A percentile compares a stretch with the other conserved stretches of the same genome.
These are phyloP conservation scores for Sambucus nigra DNA, from an alignment of 129 eudicot genomes.

Conservation along the genomic window DNA sequence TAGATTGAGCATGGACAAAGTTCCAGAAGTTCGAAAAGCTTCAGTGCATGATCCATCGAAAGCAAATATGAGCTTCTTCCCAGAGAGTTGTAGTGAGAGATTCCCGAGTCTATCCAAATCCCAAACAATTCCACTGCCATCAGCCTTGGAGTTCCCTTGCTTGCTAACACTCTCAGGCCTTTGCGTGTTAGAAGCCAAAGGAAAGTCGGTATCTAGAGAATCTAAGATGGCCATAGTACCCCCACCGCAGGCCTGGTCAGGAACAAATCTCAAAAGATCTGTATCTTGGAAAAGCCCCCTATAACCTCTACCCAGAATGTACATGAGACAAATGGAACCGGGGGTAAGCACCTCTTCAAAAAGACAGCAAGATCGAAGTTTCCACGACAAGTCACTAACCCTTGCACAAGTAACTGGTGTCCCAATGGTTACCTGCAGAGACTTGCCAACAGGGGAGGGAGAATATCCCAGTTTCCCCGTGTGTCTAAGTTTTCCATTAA, in stretches of 20 bases:
- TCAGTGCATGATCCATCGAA: slow-evolving; percentile 94
- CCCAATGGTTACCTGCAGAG: slow-evolving; percentile 91
- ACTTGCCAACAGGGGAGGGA: slow-evolving; percentile 79
- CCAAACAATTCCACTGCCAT: slow-evolving; percentile 88
- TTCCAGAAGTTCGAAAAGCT: slow-evolving; percentile 62
- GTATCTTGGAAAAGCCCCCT: slow-evolving; percentile 94
- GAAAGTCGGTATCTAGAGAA: slow-evolving; percentile 71
- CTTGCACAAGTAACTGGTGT: slow-evolving; percentile 64
- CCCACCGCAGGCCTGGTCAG: slow-evolving; percentile 96
- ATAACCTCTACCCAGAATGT: slow-evolving; percentile 92
- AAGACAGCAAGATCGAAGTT: slow-evolving; percentile 83
- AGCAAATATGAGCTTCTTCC: slow-evolving; percentile 84
- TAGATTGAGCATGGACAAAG: slow-evolving; percentile 78
- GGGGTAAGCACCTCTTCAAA: slow-evolving; percentile 92
- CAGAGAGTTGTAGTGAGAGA: slow-evolving; percentile 80
- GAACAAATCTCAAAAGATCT: slow-evolving; percentile 76
- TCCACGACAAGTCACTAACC: slow-evolving; percentile 74
- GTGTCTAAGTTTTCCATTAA: slow-evolving; percentile 83
- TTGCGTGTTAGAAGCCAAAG: slow-evolving; percentile 46
- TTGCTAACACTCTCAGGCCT: slow-evolving; percentile 54
- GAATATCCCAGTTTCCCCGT: slow-evolving; percentile 96
- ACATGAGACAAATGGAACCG: slow-evolving; percentile 87
- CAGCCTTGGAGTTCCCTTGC: slow-evolving; percentile 50
- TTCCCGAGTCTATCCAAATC: slow-evolving; percentile 79
- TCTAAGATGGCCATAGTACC: slow-evolving; percentile 90